Evolutionary conservation across 2,329 filamentous ascomycete genomes (phyloP), one percentile per base, ranked within the genome.

Genomic region (Aaosphaeria arxii): DNA sequence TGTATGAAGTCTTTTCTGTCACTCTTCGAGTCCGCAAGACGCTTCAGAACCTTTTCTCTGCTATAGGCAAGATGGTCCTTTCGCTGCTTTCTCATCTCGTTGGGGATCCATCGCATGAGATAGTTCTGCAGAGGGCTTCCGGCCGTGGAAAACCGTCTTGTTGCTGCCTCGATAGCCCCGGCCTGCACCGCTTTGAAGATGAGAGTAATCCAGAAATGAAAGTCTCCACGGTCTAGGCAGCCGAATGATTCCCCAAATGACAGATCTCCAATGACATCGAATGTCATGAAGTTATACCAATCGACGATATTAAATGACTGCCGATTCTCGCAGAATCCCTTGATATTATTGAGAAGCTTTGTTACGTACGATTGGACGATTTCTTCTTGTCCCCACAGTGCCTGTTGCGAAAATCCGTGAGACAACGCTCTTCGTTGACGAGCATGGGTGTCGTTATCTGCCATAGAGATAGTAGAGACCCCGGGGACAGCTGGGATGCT

Each of bases 301-400:
- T 62, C 48, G 6, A 58, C 53, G 33, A 65, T 59, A 40, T 64
- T 56, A 24, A 64, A 50, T 13, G 42, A 38, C 33, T 55, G 33
- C 11, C 58, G 42, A 28, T 56, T 49, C 29, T 54, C 40, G 13
- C 47, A 46, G 30, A 64, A 54, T 51, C 57, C 62, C 50, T 51
- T 57, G 4, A 76, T 47, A 28, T 62, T 62, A 1, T 52, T 24
- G 17, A 74, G 55, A 5, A 75, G 56, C n/a, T 71, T 55, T 30
- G 66, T 61, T 9, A 71, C 61, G 47, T 74, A 71, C 1, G 43
- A 32, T 36, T 66, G 53, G 43, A 76, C 49, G 51, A 68, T 53
- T 7, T 50, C 42, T 44, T 68, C 60, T 44, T 72, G 69, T 35
- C 58, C 55, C 33, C 59, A 57, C 5, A 72, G 46, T 0, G 66